Evolutionary conservation across 768 basidiomycete species (phyloP), one percentile per base, ranked within the genome.

Genomic region (Chlorophyllum brunneum): DNA sequence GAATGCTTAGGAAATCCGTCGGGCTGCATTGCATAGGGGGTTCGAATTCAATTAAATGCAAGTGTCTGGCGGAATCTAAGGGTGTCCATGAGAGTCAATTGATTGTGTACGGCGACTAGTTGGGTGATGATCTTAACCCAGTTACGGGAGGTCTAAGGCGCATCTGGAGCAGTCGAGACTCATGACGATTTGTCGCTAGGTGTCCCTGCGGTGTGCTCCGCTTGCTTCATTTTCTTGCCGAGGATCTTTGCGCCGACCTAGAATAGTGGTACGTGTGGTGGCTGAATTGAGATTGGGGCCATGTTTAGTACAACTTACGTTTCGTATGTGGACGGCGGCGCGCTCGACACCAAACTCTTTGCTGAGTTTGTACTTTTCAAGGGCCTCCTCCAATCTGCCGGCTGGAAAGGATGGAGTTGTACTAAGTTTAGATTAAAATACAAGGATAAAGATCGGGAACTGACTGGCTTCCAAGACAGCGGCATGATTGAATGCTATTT

Each of bases 401-500:
- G 83, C 90, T 92, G 67, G 54, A 59, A 62, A 39, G 4, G 13
- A 43, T 27, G 24, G 15, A 23, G 24, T 26, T 29, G 61, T 59
- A 59, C 69, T 66, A 72, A 68, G 68, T 65, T 64, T 58, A 57
- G 63, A 54, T 40, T 24, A 22, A 10, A 40, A 40, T 40, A 40
- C 39, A 20, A 40, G 39, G 48, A 29, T 41, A 50, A 31, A 36
- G 46, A 51, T 18, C 15, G 8, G 18, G 37, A 48, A 76, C 85
- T 60, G 59, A 90, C 92, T 81, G 51, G 92, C 91, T 83, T 94
- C 92, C 55, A 93, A 77, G 60, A 94, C 89, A 39, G 90, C 92
- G 45, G 88, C 92, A 54, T 92, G 80, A 72, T 94, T 94, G 76
- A 92, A 94, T 13, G 88, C 85, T 62, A 93, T 91, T 66, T 94